phyloP scores from a whole-genome alignment of 2,329 filamentous ascomycete genomes.

The Setomelanomma holmii region DNA sequence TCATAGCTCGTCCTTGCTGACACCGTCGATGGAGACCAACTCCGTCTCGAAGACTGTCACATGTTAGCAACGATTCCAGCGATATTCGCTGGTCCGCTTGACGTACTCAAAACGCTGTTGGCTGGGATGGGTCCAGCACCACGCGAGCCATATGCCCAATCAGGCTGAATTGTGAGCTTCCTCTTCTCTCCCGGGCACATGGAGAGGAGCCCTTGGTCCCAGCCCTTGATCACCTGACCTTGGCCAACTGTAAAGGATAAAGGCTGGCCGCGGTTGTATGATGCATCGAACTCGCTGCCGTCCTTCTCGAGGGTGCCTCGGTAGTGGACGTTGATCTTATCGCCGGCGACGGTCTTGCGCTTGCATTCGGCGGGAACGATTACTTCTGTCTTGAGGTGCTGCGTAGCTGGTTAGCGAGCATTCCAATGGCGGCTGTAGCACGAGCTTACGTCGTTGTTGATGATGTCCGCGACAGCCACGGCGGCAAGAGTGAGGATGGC shows the following conservation, averaged over 20 bases:
- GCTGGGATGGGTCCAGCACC: slow-evolving; percentile 86
- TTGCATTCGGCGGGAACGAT: slow-evolving; percentile 77
- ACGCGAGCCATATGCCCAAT: slow-evolving; percentile 81
- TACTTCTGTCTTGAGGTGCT: slow-evolving; percentile 77
- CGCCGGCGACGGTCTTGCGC: slow-evolving; percentile 73
- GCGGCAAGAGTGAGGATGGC: slow-evolving; percentile 60
- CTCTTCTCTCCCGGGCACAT: slow-evolving; percentile 98
- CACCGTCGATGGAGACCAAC: slow-evolving; percentile 81
- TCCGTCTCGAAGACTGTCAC: slow-evolving; percentile 85
- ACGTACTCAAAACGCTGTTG: slow-evolving; percentile 76
- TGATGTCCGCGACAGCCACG: slow-evolving; percentile 45
- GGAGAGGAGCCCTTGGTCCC: slow-evolving; percentile 88
- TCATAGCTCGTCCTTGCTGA: slow-evolving; percentile 56
- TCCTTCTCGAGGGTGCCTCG: slow-evolving; percentile 76
- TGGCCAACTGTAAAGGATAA: slow-evolving; percentile 81
- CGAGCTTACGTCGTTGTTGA: slow-evolving; percentile 39
- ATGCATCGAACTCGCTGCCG: slow-evolving; percentile 62
- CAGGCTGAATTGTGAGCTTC: slow-evolving; percentile 88
- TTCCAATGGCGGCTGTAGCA: not conserved
- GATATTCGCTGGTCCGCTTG: slow-evolving; percentile 59
- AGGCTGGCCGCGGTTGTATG: slow-evolving; percentile 79
- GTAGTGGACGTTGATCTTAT: slow-evolving; percentile 84
- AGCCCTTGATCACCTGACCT: slow-evolving; percentile 93
- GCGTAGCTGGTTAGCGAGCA: slow-evolving; percentile 27
- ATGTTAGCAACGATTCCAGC: slow-evolving; percentile 21